phyloP scores from a whole-genome alignment of 768 basidiomycete species.

The Lepiota subincarnata region DNA sequence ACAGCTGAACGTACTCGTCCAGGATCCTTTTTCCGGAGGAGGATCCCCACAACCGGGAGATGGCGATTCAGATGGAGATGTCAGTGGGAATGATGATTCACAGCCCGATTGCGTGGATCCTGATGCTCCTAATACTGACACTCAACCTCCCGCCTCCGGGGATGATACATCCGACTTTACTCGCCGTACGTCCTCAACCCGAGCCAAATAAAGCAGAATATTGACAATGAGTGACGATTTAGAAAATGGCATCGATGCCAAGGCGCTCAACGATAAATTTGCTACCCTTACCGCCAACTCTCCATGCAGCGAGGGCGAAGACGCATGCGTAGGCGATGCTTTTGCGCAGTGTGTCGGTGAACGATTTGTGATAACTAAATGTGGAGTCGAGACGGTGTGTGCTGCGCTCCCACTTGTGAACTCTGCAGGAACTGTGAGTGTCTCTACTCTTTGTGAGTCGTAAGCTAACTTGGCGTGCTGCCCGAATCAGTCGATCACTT shows the following conservation, averaged over 20 bases:
- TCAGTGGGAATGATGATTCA: slow-evolving; percentile 11
- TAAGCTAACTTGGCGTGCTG: not conserved
- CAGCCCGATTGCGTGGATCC: slow-evolving; percentile 5
- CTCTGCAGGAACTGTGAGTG: slow-evolving; percentile 35
- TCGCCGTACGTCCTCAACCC: not conserved
- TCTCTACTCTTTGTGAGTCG: not conserved
- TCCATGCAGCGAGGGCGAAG: slow-evolving; percentile 42
- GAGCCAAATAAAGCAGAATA: too few relatives aligned
- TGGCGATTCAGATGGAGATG: slow-evolving; percentile 14
- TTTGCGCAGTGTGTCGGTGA: slow-evolving; percentile 54
- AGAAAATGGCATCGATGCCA: slow-evolving; percentile 47
- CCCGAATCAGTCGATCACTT: slow-evolving; percentile 35
- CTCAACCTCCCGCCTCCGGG: slow-evolving; percentile 15
- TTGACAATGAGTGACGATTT: not conserved
- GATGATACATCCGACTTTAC: slow-evolving; percentile 23
- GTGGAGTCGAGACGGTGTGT: slow-evolving; percentile 35
- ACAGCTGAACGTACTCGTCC: slow-evolving; percentile 35
- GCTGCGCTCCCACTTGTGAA: slow-evolving; percentile 54
- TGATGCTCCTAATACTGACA: slow-evolving; percentile 6
- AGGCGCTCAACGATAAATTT: slow-evolving; percentile 51
- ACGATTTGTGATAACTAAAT: slow-evolving; percentile 36
- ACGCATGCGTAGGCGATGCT: slow-evolving; percentile 39
- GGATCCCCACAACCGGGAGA: too few relatives aligned
- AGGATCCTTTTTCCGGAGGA: slow-evolving; percentile 25
- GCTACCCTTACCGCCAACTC: slow-evolving; percentile 39